Evolutionary conservation across 331 rosid genomes (phyloP), one percentile per base, ranked within the genome.

Genomic region (Telfairia occidentalis): DNA sequence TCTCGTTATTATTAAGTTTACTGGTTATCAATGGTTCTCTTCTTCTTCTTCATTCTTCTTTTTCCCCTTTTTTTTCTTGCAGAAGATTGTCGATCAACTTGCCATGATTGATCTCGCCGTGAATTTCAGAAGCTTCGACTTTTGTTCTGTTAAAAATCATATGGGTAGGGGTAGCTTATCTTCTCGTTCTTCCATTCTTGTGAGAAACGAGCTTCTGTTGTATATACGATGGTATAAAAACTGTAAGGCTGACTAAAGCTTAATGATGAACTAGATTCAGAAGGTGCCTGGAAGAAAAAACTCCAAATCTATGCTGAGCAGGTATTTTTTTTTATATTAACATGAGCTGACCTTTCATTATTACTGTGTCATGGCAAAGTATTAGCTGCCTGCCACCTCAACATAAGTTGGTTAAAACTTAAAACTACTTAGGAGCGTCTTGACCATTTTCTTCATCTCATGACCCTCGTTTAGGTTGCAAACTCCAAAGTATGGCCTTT

Each of bases 31-130:
- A 3, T 29, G 40, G 48, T 12, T 34, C 28, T 18, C 15, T 37
- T 37, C 46, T 15, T 2, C 52, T 9, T 42, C 19, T 21, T 67
- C n/a, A n/a, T n/a, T n/a, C n/a, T n/a, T n/a, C n/a, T 67, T 16
- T 16, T 30, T 38, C 5, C 8, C 23, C 4, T 48, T 29, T 49
- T 29, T 49, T 71, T 30, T 21, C 2, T 23, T 1, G 35, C 61
- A 49, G 76, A 35, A 71, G 26, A 71, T 71, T 49, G 60, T 71
- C 16, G 76, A 71, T 54, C 76, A 71, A 48, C 35, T 71, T 40
- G 49, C 19, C 12, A 57, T 12, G 32, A 49, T 71, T n/a, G 61
- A 71, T 49, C 26, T 71, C 16, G 76, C 49, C 13, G 76, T 71
- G 46, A 71, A 71, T 50, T 71, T 71, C 43, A 71, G 40, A 48